Base-by-base conservation (phyloP, 2,329 filamentous ascomycete genomes). In the Sodiomyces alkalinus region DNA sequence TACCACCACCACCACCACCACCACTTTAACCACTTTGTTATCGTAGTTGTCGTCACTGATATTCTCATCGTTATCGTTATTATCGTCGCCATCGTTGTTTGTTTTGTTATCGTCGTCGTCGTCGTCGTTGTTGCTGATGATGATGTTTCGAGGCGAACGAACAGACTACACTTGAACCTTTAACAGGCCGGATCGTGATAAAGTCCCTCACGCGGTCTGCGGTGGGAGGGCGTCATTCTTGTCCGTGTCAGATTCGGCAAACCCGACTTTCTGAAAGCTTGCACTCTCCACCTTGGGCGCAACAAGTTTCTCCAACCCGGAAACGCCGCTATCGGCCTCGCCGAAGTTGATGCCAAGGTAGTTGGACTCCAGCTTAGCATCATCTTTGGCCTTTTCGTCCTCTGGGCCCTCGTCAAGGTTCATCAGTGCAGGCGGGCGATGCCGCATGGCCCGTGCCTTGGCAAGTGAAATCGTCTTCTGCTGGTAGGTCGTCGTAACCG, bases 401-500 rank as follows among this genome's bases (percentile, higher is more conserved):
- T 47, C 44, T 10, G 39, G 20, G 22, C 38, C 36, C 37, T 63
- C 65, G 28, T 74, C 69, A 4, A 74, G 55, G 39, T 71, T 78
- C 77, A 90, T 87, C 31, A 94, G 60, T 2, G 83, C 85, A 17
- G 86, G 90, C 3, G 90, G 90, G 5, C 90, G 72, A 47, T 93
- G 83, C 32, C 80, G 80, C 74, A 92, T 81, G 36, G 78, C 70
- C 33, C 78, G 74, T 9, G 90, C 90, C 55, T 93, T 93, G 31
- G 77, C 70, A 6, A 98, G 69, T 16, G 80, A 90, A 31, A 98
- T 93, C 0, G 90, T 98, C 61, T 92, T 90, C 48, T 94, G 86
- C 48, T 93, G 87, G 55, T 96, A 96, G 4, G 85, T 93, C 4
- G 81, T 90, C 13, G 82, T 85, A 34, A 93, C 76, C 7, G 78